phyloP scores from a whole-genome alignment of 805 yeast species.

The Starmerella vaccinii region DNA sequence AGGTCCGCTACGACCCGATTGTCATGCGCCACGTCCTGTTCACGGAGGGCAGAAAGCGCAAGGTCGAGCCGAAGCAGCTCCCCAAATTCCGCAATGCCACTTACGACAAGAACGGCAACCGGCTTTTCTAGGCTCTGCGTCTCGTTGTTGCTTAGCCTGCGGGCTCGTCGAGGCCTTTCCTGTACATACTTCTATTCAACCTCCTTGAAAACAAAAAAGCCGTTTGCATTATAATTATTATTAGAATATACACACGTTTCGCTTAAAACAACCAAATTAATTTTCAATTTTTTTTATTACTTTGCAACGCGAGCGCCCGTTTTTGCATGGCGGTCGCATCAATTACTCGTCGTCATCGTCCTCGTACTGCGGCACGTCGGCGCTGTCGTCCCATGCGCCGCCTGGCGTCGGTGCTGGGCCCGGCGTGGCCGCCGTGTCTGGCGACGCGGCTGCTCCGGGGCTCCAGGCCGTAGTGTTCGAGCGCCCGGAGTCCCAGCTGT shows the following conservation, averaged over 20 bases:
- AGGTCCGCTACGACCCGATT: slow-evolving; percentile 76
- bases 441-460: slow-evolving; percentile 4
- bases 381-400: slow-evolving; percentile 27
- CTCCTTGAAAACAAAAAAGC: no score
- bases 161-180: no score
- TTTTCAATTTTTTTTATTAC: no score
- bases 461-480: slow-evolving; percentile 30
- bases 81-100: slow-evolving; percentile 24
- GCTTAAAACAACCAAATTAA: no score
- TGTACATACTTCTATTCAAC: no score
- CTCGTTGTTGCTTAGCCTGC: no score
- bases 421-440: slow-evolving; percentile 26
- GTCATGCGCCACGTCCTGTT: slow-evolving; percentile 84
- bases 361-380: slow-evolving; percentile 30
- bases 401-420: slow-evolving; percentile 29
- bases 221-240: no score
- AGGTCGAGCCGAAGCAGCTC: slow-evolving; percentile 35
- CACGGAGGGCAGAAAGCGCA: slow-evolving; percentile 80
- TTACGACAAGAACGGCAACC: slow-evolving; percentile 11
- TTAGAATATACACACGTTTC: no score
- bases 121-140: background rate
- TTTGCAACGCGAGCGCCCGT: no score
- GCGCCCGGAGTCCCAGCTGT: slow-evolving; percentile 21
- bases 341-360: slow-evolving; percentile 26
- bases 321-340: background rate